A percentile compares a stretch with the other conserved stretches of the same genome.
Evolutionary conservation across 2,329 filamentous ascomycete genomes (phyloP).

Genomic region (Phialemoniopsis sp.): DNA sequence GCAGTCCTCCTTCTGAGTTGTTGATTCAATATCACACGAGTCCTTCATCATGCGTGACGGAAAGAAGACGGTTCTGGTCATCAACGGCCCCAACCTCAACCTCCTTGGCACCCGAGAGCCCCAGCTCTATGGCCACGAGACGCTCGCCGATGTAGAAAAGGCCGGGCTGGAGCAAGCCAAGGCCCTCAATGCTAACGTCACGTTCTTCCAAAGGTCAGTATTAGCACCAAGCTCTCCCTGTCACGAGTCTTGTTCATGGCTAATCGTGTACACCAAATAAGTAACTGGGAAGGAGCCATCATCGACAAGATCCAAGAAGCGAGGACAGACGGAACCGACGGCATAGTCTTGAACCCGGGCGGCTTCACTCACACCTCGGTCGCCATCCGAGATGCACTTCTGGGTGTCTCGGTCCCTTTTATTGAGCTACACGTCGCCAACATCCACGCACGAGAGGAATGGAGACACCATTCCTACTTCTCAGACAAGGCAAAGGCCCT

Average conservation of each 20-base stretch:
- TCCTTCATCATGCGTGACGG: constrained; percentile 1
- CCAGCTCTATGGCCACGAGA: constrained; percentile 42
- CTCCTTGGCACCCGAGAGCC: constrained; percentile 57
- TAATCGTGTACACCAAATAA: neutral
- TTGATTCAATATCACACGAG: neutral
- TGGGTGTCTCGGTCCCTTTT: constrained; percentile 7
- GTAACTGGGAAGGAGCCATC: constrained; percentile 6
- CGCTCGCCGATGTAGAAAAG: constrained; percentile 1
- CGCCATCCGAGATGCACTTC: constrained; percentile 7
- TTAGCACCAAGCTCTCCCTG: too few relatives aligned
- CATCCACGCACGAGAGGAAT: constrained; percentile 7
- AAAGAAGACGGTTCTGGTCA: neutral
- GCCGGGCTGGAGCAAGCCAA: constrained; percentile 39
- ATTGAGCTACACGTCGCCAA: constrained; percentile 10
- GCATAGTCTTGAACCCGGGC: constrained; percentile 8
- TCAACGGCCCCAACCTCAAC: constrained; percentile 57
- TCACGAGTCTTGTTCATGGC: neutral
- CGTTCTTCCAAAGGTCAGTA: constrained; percentile 1
- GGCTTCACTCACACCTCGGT: constrained; percentile 9
- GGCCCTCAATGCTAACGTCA: constrained; percentile 1
- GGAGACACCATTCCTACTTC: constrained; percentile 8
- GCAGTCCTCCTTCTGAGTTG: too few relatives aligned
- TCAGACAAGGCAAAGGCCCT: constrained; percentile 8
- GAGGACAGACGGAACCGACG: constrained; percentile 5
- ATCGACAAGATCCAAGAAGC: constrained; percentile 8